Evolutionary conservation across 202 grass and related monocot genomes (phyloP), one percentile per base, ranked within the genome.

Genomic region (Panicum virgatum): DNA sequence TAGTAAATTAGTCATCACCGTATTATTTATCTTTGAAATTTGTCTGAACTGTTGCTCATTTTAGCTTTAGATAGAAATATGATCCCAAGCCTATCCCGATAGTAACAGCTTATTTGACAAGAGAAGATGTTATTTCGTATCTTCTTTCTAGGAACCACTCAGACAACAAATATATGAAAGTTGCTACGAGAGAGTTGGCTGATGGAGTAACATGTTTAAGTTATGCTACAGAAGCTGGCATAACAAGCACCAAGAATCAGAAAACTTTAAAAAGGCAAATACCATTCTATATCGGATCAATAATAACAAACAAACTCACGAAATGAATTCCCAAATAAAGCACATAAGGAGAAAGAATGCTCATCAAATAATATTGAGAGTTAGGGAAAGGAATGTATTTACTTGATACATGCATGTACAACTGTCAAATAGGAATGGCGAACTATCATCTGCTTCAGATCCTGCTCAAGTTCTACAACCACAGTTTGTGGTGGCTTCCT

Each of bases 371-470:
- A 43, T 73, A 50, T 22, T 36, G 62, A 66, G 50, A 40, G 38
- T 63, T 36, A 69, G 68, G 39, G 37, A 61, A n/a, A 62, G 72
- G 43, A 56, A 79, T 69, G 46, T 37, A 86, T 66, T 77, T 92
- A 99, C 96, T 90, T 99, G 87, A 96, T 99, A 80, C 96, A 99
- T 63, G 96, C 96, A 84, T 96, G 96, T 75, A 99, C 96, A 56
- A 99, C 96, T 50, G 93, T 96, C 74, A 99, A 87, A 88, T 96
- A 99, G 45, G 92, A 92, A 72, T 99, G 93, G 1, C 96, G 93
- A 88, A 96, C 81, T 65, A 99, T 96, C 96, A 99, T 99, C 56
- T 99, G 91, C 79, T 94, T 99, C 84, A 99, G 89, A 46, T 99
- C 96, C 73, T 94, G 93, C 80, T 99, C 96, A 79, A 99, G 96